Conservation (phyloP, 495 filamentous ascomycete species). For the Trypethelium eluteriae region DNA sequence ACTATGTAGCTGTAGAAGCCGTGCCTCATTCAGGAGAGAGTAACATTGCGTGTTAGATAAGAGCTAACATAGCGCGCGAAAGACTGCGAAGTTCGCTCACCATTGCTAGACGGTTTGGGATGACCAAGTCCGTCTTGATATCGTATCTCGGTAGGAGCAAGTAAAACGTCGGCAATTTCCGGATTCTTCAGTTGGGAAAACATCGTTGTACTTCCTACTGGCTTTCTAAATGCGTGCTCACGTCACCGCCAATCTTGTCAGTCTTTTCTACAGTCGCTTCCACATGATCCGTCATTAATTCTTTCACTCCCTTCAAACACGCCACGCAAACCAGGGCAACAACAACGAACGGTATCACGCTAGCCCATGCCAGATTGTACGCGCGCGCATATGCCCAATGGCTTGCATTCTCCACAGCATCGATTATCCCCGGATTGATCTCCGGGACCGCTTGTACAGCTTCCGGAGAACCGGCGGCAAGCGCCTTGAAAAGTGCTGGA, state of each 20-base stretch:
- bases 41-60: no score
- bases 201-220: not conserved
- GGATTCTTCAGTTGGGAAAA: not conserved
- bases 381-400: conserved; percentile 24
- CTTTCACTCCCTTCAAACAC: conserved; percentile 41
- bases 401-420: conserved; percentile 20
- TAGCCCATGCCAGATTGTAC: conserved; percentile 44
- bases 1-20: no score
- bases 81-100: no score
- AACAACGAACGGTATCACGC: conserved; percentile 48
- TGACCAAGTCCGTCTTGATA: no score
- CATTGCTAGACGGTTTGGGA: no score
- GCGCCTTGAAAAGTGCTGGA: conserved; percentile 15
- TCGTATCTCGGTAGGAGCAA: no score
- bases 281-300: conserved; percentile 33
- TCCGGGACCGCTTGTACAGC: conserved; percentile 18
- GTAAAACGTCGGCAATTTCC: not conserved
- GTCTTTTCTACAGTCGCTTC: conserved; percentile 31
- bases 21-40: no score
- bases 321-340: conserved; percentile 41
- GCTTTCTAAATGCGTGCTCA: not conserved
- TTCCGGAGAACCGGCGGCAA: conserved; percentile 13
- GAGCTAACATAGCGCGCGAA: no score
- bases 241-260: conserved; percentile 10
- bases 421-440: conserved; percentile 11